Evolutionary conservation across 1,139 yeast species (phyloP), one percentile per base, ranked within the genome.

Genomic region (Yamadazyma spencermartinsiae): DNA sequence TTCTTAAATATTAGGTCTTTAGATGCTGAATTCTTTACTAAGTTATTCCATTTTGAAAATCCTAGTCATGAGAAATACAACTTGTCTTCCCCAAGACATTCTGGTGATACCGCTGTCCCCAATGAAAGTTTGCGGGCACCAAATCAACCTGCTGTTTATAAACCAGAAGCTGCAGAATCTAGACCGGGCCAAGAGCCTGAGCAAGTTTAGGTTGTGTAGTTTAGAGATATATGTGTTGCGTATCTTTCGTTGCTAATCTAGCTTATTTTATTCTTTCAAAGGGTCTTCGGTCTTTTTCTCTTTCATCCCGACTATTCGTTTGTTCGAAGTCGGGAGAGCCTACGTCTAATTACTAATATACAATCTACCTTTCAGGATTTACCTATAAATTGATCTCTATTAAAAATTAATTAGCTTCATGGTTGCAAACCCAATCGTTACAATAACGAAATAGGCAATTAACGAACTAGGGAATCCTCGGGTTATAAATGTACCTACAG

Each of bases 381-480:
- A 20, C 5, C n/a, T 24, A 24, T 24, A 10, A 24, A 24, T 10
- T 12, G 5, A 7, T 12, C 20, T 28, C 24, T 30, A 19, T 46
- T 53, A 72, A 47, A 72, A 72, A 38, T 68, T 61, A 31, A 72
- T 68, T 29, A 71, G 46, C 38, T 68, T 68, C 86, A 82, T 80
- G 21, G 80, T 79, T 47, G 82, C 82, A 52, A 74, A 82, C 14
- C 90, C 90, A 21, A 83, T 63, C 4, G 86, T 77, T 32, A 82
- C 76, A 40, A 88, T 79, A 36, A 81, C 76, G 9, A 77, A 40
- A 51, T 84, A 88, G 9, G 53, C 82, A 46, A 88, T 67, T 8
- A 89, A 45, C 33, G 95, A 84, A 4, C 95, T 80, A 1, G 96
- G 96, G 13, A 89, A 84, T 54, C 98, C 98, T 48, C 95, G 74